Evolutionary conservation across 495 filamentous ascomycete species (phyloP), one percentile per base, ranked within the genome.

Genomic region (Trichocladium antarcticum): DNA sequence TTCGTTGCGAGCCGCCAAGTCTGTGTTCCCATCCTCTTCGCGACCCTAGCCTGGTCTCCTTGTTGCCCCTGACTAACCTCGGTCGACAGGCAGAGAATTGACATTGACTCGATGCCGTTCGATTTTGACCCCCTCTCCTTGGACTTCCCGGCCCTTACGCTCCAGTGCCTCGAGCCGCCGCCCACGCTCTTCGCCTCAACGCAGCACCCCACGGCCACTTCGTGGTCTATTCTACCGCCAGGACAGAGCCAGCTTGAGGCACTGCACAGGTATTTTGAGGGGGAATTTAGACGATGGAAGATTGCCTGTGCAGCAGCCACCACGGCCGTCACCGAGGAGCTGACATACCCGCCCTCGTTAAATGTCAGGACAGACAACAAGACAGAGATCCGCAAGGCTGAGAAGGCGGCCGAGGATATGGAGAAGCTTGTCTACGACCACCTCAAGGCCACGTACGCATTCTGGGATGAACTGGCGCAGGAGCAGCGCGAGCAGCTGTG

Each of bases 1-100:
- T 38, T 89, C 81, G 51, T 73, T 88, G 51, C 79, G 83, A 59
- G 86, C 87, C 52, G 87, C 89, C 39, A 88, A 79, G 86, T 90
- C 6, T 12, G 16, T 22, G 16, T 28, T 28, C 38, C 14, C 20
- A 21, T 14, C 16, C 31, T 14, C 10, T 32, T 32, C 4, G 24
- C 31, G 5, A 14, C n/a, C n/a, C n/a, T n/a, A n/a, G n/a, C n/a
- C n/a, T n/a, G n/a, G n/a, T n/a, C n/a, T n/a, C n/a, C n/a, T n/a
- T 32, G 31, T 32, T 27, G 8, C 24, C 57, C 29, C 42, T 50
- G 46, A 56, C 60, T 52, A 28, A 49, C 49, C 27, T 42, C 24
- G 21, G 29, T 64, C 61, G 21, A 64, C 66, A 66, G 74, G 60
- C 54, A 62, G 62, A 47, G 75, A 62, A 55, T 72, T 44, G 66